Evolutionary conservation across 2,329 filamentous ascomycete species (phyloP).

Genomic region (Colletotrichum chlorophyti): DNA sequence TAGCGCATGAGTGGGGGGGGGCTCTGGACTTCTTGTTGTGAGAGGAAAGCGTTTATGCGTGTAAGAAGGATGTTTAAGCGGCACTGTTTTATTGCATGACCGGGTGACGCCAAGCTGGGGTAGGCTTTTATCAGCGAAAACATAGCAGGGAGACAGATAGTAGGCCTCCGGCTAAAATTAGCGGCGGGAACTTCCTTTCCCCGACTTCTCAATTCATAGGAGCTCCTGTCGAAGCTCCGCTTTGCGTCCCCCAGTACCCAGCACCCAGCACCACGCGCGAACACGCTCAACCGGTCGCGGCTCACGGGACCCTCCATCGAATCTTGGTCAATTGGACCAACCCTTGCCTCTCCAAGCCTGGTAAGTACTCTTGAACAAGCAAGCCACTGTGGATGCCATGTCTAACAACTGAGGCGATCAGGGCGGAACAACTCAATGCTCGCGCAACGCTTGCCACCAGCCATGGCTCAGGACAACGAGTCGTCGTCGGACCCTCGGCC

Average conservation of each 20-base stretch:
- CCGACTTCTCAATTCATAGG: constrained; percentile 15
- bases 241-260: constrained; percentile 4
- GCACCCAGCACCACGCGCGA: constrained; percentile 3
- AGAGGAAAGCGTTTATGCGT: too few species aligned
- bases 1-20: too few species aligned
- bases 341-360: constrained; percentile 4
- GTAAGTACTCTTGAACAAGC: constrained; percentile 9
- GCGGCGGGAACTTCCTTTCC: constrained; percentile 29
- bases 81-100: background rate
- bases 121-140: too few species aligned
- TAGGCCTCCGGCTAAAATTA: too few species aligned
- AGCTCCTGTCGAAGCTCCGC: constrained; percentile 21
- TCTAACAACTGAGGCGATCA: constrained; percentile 11
- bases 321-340: constrained; percentile 11
- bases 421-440: constrained; percentile 24
- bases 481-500: constrained; percentile 21
- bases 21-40: too few species aligned
- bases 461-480: constrained; percentile 27
- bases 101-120: background rate
- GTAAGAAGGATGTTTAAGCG: too few species aligned
- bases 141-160: too few species aligned
- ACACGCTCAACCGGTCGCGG: constrained; percentile 1
- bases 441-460: constrained; percentile 16
- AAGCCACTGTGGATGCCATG: constrained; percentile 11
- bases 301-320: constrained; percentile 12